Evolutionary conservation across 805 yeast species (phyloP).

Genomic region (Ogataea nakhonphanomensis): DNA sequence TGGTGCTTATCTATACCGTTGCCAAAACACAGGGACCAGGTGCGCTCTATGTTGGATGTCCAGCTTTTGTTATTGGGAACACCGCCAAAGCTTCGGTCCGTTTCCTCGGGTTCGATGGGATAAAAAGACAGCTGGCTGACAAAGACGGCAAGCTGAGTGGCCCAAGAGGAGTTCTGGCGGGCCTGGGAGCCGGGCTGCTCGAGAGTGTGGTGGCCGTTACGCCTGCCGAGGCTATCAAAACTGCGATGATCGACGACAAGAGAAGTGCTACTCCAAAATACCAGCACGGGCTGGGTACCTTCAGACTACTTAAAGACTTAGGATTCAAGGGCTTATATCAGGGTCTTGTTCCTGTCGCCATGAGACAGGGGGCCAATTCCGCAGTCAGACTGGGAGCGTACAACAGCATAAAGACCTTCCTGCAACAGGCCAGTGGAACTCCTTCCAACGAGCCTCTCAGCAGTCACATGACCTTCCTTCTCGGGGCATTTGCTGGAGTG

Average conservation of each 20-base stretch:
- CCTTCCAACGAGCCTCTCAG: constrained; percentile 73
- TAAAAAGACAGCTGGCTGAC: constrained; percentile 74
- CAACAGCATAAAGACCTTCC: constrained; percentile 75
- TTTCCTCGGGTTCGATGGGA: constrained; percentile 86
- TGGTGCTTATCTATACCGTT: constrained; percentile 70
- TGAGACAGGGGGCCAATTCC: constrained; percentile 94
- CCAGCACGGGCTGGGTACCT: constrained; percentile 64
- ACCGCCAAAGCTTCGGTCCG: constrained; percentile 96
- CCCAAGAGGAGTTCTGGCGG: constrained; percentile 89
- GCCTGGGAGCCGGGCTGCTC: constrained; percentile 93
- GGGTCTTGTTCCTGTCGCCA: constrained; percentile 87
- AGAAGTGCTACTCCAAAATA: constrained; percentile 75
- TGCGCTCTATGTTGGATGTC: constrained; percentile 90
- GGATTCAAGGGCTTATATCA: constrained; percentile 84
- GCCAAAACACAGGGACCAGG: constrained; percentile 75
- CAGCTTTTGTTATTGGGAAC: constrained; percentile 93
- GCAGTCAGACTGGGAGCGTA: constrained; percentile 94
- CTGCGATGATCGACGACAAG: constrained; percentile 92
- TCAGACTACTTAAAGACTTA: constrained; percentile 65
- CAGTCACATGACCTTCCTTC: constrained; percentile 74
- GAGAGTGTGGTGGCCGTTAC: constrained; percentile 94
- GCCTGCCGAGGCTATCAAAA: constrained; percentile 94
- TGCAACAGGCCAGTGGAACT: constrained; percentile 66
- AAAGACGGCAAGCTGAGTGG: constrained; percentile 85
- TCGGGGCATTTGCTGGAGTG: constrained; percentile 88